Evolutionary conservation across 495 filamentous ascomycete species (phyloP).

Genomic region (Amphirosellinia nigrospora): DNA sequence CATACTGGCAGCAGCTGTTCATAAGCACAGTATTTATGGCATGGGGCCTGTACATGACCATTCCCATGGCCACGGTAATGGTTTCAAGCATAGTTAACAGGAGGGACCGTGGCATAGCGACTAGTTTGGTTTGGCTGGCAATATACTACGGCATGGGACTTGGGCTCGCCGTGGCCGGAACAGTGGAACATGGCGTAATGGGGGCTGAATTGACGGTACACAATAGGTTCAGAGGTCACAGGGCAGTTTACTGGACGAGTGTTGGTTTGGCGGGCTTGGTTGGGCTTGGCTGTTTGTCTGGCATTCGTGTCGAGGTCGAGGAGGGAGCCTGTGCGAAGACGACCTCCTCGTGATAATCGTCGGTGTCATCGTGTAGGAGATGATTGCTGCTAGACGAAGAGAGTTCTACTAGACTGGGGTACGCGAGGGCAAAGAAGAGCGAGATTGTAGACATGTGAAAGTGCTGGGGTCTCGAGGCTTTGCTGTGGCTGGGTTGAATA

Average conservation of each 20-base stretch:
- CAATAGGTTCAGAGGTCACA: constrained; percentile 52
- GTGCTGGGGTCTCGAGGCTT: background rate
- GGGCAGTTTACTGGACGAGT: constrained; percentile 61
- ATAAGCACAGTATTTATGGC: constrained; percentile 58
- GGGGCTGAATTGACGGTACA: constrained; percentile 50
- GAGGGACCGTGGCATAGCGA: constrained; percentile 64
- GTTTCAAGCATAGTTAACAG: constrained; percentile 58
- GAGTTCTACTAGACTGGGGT: no score
- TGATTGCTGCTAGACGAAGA: constrained; percentile 4
- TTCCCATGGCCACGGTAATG: constrained; percentile 62
- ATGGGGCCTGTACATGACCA: constrained; percentile 66
- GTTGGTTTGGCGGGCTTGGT: constrained; percentile 56
- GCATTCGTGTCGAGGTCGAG: constrained; percentile 10
- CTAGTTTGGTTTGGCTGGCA: constrained; percentile 66
- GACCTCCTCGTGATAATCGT: background rate
- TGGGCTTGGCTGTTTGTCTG: constrained; percentile 37
- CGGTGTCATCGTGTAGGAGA: background rate
- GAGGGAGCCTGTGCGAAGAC: background rate
- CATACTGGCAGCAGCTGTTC: constrained; percentile 66
- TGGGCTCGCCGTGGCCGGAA: constrained; percentile 71
- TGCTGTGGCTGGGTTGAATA: background rate
- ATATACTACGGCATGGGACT: constrained; percentile 72
- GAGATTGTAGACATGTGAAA: background rate
- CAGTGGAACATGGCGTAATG: constrained; percentile 60
- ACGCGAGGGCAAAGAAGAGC: background rate